Evolutionary conservation across 1,139 yeast genomes (phyloP).

Genomic region (Protomyces pachydermus): DNA sequence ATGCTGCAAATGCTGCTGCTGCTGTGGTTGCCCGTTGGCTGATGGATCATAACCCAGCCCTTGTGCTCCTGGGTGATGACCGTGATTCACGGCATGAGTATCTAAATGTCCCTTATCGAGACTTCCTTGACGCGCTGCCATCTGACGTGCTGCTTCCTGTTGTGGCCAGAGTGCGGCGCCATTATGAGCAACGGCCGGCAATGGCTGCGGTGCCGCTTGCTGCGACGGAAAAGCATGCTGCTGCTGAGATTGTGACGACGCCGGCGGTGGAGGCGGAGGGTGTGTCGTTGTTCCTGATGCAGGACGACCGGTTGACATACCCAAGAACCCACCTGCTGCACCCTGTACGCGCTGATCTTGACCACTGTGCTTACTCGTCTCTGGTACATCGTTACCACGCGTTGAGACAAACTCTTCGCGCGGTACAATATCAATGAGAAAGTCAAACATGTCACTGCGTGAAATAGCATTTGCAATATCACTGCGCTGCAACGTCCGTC

Average conservation of each 20-base stretch:
- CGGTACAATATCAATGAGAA: slow-evolving; percentile 90
- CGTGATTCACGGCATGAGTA: neutral
- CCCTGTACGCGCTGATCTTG: slow-evolving; percentile 14
- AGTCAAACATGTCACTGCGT: slow-evolving; percentile 94
- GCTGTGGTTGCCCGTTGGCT: neutral
- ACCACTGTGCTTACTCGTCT: neutral
- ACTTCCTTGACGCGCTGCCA: neutral
- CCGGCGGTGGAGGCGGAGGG: neutral
- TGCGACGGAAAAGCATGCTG: neutral
- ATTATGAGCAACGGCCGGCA: neutral
- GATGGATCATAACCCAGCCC: neutral
- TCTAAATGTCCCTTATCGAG: slow-evolving; percentile 4
- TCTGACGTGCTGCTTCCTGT: neutral
- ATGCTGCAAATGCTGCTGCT: slow-evolving; percentile 16
- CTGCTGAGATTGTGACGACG: neutral
- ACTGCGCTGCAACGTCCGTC: slow-evolving; percentile 86
- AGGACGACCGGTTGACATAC: slow-evolving; percentile 16
- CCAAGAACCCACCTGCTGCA: slow-evolving; percentile 20
- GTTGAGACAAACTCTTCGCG: slow-evolving; percentile 41
- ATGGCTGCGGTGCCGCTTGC: neutral
- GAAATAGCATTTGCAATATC: slow-evolving; percentile 95
- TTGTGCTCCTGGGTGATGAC: slow-evolving; percentile 4
- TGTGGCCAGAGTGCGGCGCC: neutral
- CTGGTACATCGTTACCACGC: neutral
- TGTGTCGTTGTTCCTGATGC: neutral